Percentiles rank a stretch among this genome's conserved stretches.
Evolutionary conservation across 2,329 filamentous ascomycete species (phyloP).

Genomic region (Rhynchosporium graminicola): DNA sequence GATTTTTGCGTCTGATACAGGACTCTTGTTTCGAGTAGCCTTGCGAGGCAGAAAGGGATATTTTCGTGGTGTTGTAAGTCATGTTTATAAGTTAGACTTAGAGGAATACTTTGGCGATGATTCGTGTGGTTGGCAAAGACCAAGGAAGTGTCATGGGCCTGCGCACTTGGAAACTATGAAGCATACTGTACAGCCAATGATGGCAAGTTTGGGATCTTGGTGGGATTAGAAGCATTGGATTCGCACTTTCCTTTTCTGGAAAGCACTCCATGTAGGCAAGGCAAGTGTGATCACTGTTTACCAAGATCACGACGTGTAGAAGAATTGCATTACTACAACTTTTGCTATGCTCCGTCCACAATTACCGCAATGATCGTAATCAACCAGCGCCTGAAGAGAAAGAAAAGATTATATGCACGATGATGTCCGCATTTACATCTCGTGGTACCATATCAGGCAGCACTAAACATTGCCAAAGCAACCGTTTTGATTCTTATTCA

Average conservation of each 20-base stretch:
- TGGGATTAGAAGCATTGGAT: background rate
- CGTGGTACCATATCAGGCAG: background rate
- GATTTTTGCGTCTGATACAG: background rate
- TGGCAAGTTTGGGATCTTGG: too few relatives aligned
- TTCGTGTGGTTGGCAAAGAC: too few relatives aligned
- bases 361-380: background rate
- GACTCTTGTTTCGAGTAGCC: background rate
- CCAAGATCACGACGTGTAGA: background rate
- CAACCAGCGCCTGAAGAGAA: background rate
- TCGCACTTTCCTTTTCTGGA: background rate
- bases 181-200: too few relatives aligned
- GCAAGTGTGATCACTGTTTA: background rate
- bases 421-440: background rate
- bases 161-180: too few relatives aligned
- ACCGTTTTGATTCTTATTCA: background rate
- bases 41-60: slow-evolving; percentile 1
- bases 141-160: too few relatives aligned
- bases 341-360: background rate
- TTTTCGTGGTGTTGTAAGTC: slow-evolving; percentile 16
- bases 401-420: background rate
- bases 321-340: background rate
- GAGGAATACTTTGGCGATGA: background rate
- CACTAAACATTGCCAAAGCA: background rate
- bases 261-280: background rate
- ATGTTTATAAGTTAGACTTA: slow-evolving; percentile 14